Evolutionary conservation across 805 yeast species (phyloP).

Genomic region (Ascoidea asiatica): DNA sequence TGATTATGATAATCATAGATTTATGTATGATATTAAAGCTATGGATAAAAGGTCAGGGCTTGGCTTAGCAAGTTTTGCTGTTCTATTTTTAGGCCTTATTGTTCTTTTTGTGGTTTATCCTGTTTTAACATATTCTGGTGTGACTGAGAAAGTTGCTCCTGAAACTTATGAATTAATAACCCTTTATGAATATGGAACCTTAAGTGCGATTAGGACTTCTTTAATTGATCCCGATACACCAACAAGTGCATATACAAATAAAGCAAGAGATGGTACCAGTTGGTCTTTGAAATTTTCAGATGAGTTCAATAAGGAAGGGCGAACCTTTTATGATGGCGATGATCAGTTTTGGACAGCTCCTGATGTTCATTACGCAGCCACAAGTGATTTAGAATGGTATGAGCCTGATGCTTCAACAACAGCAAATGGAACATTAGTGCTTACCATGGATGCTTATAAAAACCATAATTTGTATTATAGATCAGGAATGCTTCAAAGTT

Average conservation of each 20-base stretch:
- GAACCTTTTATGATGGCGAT: conserved; percentile 82
- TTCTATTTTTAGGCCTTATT: conserved; percentile 45
- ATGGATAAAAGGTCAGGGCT: conserved; percentile 50
- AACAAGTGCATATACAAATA: conserved; percentile 29
- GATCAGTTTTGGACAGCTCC: conserved; percentile 87
- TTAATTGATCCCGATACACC: conserved; percentile 59
- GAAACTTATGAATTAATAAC: conserved; percentile 28
- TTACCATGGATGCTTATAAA: conserved; percentile 70
- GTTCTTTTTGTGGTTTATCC: conserved; percentile 73
- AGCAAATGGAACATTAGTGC: conserved; percentile 49
- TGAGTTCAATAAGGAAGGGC: conserved; percentile 81
- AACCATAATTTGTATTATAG: conserved; percentile 74
- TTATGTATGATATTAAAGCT: conserved; percentile 46
- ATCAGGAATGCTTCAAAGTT: conserved; percentile 83
- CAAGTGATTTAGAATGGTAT: conserved; percentile 89
- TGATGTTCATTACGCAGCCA: conserved; percentile 75
- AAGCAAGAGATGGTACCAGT: conserved; percentile 42
- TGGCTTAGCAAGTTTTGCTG: conserved; percentile 48
- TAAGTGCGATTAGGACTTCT: conserved; percentile 36
- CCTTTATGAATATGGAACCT: conserved; percentile 33
- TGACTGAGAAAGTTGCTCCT: conserved; percentile 19
- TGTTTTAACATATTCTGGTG: conserved; percentile 73
- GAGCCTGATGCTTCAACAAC: conserved; percentile 84
- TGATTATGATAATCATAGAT: conserved; percentile 59
- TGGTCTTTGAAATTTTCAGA: conserved; percentile 83